Conservation (phyloP, 129 eudicot species). For the Centrapalus pauciflorus region DNA sequence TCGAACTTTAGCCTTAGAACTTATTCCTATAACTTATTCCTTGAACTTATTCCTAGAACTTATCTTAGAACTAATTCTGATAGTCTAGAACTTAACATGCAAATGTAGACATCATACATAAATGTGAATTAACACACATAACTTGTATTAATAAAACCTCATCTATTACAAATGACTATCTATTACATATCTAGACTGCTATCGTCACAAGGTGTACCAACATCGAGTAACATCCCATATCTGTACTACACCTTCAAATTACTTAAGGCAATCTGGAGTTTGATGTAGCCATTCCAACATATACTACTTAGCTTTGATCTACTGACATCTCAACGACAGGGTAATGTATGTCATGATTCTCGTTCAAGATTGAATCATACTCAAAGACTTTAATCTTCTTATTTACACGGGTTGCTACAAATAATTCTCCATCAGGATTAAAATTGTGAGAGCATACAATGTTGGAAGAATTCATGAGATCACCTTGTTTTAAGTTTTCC, state of each 20-base stretch:
- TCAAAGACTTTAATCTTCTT: slow-evolving; percentile 92
- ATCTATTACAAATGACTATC: no score
- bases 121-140: no score
- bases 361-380: slow-evolving; percentile 57
- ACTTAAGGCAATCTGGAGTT: slow-evolving; percentile 97
- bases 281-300: slow-evolving; percentile 89
- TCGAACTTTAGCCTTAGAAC: no score
- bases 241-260: slow-evolving; percentile 98
- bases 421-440: slow-evolving; percentile 89
- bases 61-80: no score
- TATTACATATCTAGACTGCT: no score
- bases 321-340: slow-evolving; percentile 87
- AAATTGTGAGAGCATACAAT: slow-evolving; percentile 86
- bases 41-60: no score
- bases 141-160: no score
- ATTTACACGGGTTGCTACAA: slow-evolving; percentile 95
- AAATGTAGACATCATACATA: no score
- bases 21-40: no score
- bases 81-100: no score
- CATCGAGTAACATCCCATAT: no score
- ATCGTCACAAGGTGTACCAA: no score
- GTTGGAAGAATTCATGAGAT: slow-evolving; percentile 81
- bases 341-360: slow-evolving; percentile 80
- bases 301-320: slow-evolving; percentile 88
- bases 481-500: slow-evolving; percentile 93